Evolutionary conservation across 495 filamentous ascomycete species (phyloP), one percentile per base, ranked within the genome.

Genomic region (Sordaria brevicollis): DNA sequence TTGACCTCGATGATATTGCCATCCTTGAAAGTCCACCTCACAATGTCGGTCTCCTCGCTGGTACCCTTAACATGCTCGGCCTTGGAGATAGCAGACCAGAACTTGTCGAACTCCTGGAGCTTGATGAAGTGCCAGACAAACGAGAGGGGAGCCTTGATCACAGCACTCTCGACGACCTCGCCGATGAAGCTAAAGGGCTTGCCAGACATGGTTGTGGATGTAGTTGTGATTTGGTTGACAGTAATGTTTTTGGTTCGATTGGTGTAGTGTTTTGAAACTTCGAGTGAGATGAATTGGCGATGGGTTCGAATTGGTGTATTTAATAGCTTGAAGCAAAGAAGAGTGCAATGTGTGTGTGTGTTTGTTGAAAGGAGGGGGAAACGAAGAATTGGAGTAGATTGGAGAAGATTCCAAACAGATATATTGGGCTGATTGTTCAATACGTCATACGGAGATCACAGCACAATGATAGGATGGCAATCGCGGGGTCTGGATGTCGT

Each of bases 51-150:
- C 74, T 91, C 89, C 25, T 81, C 75, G 67, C 79, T 86, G 39
- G 82, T 77, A 19, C 86, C 88, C 76, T 88, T 88, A 74, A 88
- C 85, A 62, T 76, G 79, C 70, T 89, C 85, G 74, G 83, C 83
- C 70, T 84, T 85, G 36, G 81, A 74, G 39, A 90, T 79, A 49
- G 84, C 82, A 66, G 78, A 75, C 87, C 87, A 91, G 81, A 89
- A 91, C 66, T 83, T 79, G 79, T 77, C 75, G 76, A 91, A 89
- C 62, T 85, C 79, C 72, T 83, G 82, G 19, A 90, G 81, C 82
- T 90, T 90, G 84, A 91, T 86, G 69, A 86, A 82, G 79, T 90
- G 89, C 89, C 89, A 91, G 76, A 90, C 87, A 68, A 84, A 76
- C 66, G 85, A 83, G 68, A 89, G 80, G 7, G 83, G 86, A 4